phyloP scores from a whole-genome alignment of 352 stramenopile genomes.

The Peronospora destructor region DNA sequence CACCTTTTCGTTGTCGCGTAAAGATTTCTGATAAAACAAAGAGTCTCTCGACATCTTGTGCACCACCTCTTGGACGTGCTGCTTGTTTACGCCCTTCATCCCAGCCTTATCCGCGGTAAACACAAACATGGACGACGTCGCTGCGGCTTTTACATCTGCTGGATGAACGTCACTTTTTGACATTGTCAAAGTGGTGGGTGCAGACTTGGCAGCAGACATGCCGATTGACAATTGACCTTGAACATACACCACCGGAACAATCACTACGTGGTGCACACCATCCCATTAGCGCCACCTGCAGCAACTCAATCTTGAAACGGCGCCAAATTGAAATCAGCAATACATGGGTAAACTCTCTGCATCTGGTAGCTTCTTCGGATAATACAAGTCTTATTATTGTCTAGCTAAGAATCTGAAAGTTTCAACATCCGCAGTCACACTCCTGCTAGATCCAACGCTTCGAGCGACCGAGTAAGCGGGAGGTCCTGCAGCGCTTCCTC shows the following conservation, averaged over 20 bases:
- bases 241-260: not conserved
- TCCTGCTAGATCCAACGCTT: conserved; percentile 69
- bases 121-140: conserved; percentile 57
- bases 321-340: conserved; percentile 10
- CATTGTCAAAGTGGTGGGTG: no score
- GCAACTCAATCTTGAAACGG: conserved; percentile 12
- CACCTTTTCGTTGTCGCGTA: conserved; percentile 84
- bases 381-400: conserved; percentile 6
- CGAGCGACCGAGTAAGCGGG: conserved; percentile 62
- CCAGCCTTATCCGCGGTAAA: conserved; percentile 84
- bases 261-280: not conserved
- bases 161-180: not conserved
- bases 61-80: conserved; percentile 89
- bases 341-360: not conserved
- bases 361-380: not conserved
- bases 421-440: conserved; percentile 26
- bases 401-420: not conserved
- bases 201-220: conserved; percentile 15
- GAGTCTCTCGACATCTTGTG: conserved; percentile 92
- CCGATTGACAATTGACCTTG: conserved; percentile 18
- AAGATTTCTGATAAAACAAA: conserved; percentile 88
- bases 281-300: conserved; percentile 6
- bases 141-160: conserved; percentile 2
- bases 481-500: conserved; percentile 66
- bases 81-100: conserved; percentile 85